Evolutionary conservation across 2,329 filamentous ascomycete species (phyloP), one percentile per base, ranked within the genome.

Genomic region (Diaporthe sp.): DNA sequence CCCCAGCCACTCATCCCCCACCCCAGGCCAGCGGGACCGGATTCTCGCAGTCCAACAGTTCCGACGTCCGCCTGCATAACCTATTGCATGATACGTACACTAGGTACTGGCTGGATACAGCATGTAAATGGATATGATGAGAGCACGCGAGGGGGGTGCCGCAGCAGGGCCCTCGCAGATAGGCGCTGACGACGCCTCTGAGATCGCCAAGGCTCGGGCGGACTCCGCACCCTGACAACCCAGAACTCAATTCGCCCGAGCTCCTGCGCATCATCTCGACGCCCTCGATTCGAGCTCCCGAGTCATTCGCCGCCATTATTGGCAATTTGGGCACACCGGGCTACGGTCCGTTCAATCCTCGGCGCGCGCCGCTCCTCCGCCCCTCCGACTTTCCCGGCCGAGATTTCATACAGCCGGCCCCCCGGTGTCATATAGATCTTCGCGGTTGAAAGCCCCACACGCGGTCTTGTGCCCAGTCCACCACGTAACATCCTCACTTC

Each of bases 111-210:
- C 13, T 68, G 47, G 61, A 65, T 39, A 28, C 65, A 68, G 31
- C 39, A 72, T 20, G 31, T 42, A 12, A 10, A 53, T 55, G 5
- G 13, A 37, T 9, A 37, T 12, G 20, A 12, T 49, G 25, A 61
- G 42, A 42, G 17, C 15, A 17, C 15, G 42, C 12, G 44, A 47
- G 13, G 51, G n/a, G n/a, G n/a, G 25, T 34, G 39, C 55, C 57
- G 47, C 44, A 22, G 49, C 42, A 47, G 13, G 28, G 39, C 20
- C 12, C 28, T 37, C 39, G 55, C 55, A 61, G 37, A 63, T 51
- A 44, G 71, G 49, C 71, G 57, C 58, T 73, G 47, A 42, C 58
- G 42, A 61, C 55, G 44, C 71, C 34, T 72, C 22, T 58, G 37
- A 25, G 34, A n/a, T 12, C 39, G 71, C 58, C 71, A 55, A 73